Base-by-base conservation (phyloP, 2,329 filamentous ascomycete species). In the Colletotrichum sp. region DNA sequence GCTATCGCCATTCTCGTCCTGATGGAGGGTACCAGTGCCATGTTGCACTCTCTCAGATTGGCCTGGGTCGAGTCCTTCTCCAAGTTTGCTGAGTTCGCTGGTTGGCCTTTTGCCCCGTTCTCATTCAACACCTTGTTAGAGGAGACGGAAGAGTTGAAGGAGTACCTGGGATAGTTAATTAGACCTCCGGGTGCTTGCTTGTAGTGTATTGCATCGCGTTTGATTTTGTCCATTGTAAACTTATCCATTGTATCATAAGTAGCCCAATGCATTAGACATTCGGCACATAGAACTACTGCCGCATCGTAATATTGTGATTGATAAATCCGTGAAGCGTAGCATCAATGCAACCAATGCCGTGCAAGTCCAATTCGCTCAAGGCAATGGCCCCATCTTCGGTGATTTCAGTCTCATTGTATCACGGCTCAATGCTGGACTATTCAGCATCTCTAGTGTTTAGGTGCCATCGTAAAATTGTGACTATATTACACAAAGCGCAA, bases 21-120 rank as follows among this genome's bases (percentile, higher is more conserved):
- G 79, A 98, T 98, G 96, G 96, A 98, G 83, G 96, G 96, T 77
- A 98, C 96, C 36, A 96, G 94, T 84, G 96, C 96, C 79, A 98
- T 98, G 96, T 89, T 98, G 86, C 95, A 98, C 86, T 95, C 93
- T 74, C 90, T 98, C 78, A 91, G 96, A 88, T 87, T 98, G 81
- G 96, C 98, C 79, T 98, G 96, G 96, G 96, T 98, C 76, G 96
- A 98, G 85, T 96, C 96, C 21, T 98, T 98, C 92, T 97, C 95
- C 86, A 98, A 98, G 87, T 96, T 98, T 87, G 97, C 97, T 84
- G 93, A 98, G 82, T 97, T 97, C 80, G 94, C 94, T 73, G 96
- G 96, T 68, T 91, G 95, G 84, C 89, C 95, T 3, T 98, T 98
- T 84, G 89, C 93, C 80, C 96, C 96, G 6, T 98, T 98, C 82